Conservation (phyloP, 164 flowering plant genomes). For the Sedum album region DNA sequence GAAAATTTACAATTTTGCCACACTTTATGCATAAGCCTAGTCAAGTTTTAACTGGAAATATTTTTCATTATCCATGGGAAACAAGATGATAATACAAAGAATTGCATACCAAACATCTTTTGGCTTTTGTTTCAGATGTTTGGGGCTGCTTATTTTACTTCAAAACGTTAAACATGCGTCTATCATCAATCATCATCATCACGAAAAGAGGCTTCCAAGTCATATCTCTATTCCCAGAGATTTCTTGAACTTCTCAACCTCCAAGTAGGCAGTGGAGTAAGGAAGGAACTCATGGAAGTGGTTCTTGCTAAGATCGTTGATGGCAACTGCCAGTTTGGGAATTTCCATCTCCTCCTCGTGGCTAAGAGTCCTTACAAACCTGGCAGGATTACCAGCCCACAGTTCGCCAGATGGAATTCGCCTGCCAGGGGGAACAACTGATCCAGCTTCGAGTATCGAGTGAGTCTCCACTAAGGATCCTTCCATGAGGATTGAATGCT, state of each 20-base stretch:
- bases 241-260: slow-evolving; percentile 90
- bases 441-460: slow-evolving; percentile 90
- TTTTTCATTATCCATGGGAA: neutral
- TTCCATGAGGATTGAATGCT: slow-evolving; percentile 92
- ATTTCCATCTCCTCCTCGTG: slow-evolving; percentile 83
- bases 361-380: slow-evolving; percentile 71
- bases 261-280: slow-evolving; percentile 81
- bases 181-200: neutral
- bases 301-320: slow-evolving; percentile 72
- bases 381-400: slow-evolving; percentile 97
- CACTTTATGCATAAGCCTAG: no score
- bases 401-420: slow-evolving; percentile 90
- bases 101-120: neutral
- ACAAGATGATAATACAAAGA: neutral
- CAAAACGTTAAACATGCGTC: neutral
- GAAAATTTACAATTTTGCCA: no score
- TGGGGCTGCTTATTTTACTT: neutral
- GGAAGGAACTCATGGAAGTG: slow-evolving; percentile 85
- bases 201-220: slow-evolving; percentile 5
- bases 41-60: no score
- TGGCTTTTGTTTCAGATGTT: neutral
- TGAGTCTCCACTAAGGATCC: slow-evolving; percentile 93
- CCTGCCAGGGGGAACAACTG: slow-evolving; percentile 94
- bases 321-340: slow-evolving; percentile 86
- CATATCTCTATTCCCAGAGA: slow-evolving; percentile 58